These are phyloP conservation scores for Podospora tetraspora DNA, from an alignment of 495 filamentous ascomycete genomes.

Conservation along the genomic window DNA sequence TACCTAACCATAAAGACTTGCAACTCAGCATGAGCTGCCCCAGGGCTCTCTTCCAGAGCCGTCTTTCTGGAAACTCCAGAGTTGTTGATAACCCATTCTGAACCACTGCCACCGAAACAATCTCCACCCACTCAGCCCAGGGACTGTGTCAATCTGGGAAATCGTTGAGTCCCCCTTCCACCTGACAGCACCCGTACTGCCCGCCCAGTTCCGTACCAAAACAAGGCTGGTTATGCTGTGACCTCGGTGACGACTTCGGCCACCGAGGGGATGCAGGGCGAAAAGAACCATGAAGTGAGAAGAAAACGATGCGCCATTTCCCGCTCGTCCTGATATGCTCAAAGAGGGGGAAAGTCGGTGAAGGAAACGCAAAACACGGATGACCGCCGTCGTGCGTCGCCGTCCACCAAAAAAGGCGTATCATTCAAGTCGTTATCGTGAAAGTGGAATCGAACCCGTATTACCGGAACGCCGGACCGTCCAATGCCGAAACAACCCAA, in stretches of 20 bases:
- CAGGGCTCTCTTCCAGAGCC: neutral
- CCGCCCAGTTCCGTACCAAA: neutral
- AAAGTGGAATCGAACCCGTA: neutral
- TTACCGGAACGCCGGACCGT: slow-evolving; percentile 17
- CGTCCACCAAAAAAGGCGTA: neutral
- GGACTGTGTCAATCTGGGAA: neutral
- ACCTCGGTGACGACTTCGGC: neutral
- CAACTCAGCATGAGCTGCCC: neutral
- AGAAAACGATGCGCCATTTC: neutral
- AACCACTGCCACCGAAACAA: neutral
- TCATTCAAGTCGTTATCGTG: neutral
- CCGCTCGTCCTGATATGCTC: neutral
- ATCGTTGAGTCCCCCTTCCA: neutral
- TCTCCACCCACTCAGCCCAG: neutral
- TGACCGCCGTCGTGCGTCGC: neutral
- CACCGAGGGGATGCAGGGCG: neutral
- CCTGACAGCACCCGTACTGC: neutral
- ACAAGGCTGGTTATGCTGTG: neutral
- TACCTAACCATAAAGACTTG: neutral
- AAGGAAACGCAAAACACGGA: neutral
- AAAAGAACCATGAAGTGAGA: neutral
- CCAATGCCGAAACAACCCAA: slow-evolving; percentile 9
- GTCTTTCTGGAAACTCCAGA: neutral
- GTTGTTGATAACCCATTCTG: neutral
- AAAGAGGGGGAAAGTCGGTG: neutral